phyloP scores from a whole-genome alignment of 2,329 filamentous ascomycete genomes.

The Ceratocystis papillata region DNA sequence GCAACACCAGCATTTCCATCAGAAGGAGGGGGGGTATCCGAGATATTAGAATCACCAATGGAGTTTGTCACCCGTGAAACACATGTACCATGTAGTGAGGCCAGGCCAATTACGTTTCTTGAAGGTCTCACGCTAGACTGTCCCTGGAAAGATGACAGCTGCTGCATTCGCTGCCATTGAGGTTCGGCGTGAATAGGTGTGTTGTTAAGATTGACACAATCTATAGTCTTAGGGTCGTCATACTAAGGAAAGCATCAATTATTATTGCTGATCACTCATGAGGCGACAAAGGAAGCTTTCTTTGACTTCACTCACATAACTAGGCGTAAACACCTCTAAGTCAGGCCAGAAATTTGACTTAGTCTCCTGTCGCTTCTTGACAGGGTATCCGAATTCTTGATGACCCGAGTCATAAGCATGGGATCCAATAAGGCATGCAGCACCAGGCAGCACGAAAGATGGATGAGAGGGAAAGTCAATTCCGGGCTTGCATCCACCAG shows the following conservation, averaged over 20 bases:
- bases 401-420: not conserved
- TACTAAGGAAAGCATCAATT: not conserved
- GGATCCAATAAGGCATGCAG: not conserved
- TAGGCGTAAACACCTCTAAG: not conserved
- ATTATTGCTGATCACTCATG: not conserved
- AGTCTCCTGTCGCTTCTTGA: not conserved
- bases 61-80: not conserved
- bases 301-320: not conserved
- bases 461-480: slow-evolving; percentile 1
- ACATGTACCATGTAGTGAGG: not conserved
- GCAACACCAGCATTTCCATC: not conserved
- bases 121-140: too few species aligned
- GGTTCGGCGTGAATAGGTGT: not conserved
- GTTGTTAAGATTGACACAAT: not conserved
- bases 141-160: not conserved
- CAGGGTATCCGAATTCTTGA: not conserved
- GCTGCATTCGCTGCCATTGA: not conserved
- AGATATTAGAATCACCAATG: not conserved
- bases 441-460: not conserved
- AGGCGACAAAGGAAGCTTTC: not conserved
- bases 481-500: not conserved
- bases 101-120: not conserved
- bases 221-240: not conserved
- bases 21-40: too few species aligned
- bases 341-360: not conserved